A percentile compares a stretch with the other conserved stretches of the same genome.
Conservation (phyloP, 495 filamentous ascomycete genomes). For the Aspergillus ellipticus region DNA sequence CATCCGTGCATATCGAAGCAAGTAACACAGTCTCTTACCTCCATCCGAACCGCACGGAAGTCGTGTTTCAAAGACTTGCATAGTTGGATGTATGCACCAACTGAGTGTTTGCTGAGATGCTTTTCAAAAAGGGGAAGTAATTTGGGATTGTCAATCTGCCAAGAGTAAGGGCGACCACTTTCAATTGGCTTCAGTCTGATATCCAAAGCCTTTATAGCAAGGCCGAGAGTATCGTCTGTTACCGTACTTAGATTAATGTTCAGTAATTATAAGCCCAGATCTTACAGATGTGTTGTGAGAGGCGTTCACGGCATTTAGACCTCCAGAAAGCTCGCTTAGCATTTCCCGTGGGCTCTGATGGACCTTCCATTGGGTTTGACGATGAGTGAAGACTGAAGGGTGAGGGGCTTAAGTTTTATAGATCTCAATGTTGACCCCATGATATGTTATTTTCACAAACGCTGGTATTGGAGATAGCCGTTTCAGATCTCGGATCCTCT, state of each 20-base stretch:
- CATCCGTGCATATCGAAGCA: too few species aligned
- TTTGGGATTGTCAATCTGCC: conserved; percentile 6
- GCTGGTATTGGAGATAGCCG: too few species aligned
- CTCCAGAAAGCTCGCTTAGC: neutral
- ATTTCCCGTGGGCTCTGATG: too few species aligned
- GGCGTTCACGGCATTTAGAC: neutral
- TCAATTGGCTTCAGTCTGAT: conserved; percentile 19
- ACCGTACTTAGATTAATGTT: neutral
- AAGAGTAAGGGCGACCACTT: conserved; percentile 9
- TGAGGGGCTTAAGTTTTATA: too few species aligned
- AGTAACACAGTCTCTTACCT: too few species aligned
- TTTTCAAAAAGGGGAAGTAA: conserved; percentile 16
- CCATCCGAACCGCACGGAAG: too few species aligned
- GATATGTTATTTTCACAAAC: too few species aligned
- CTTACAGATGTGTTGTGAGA: neutral
- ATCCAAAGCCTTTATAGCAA: conserved; percentile 19
- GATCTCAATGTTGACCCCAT: too few species aligned
- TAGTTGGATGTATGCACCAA: conserved; percentile 22
- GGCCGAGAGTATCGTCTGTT: conserved; percentile 19
- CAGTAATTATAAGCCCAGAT: neutral
- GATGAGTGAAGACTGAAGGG: too few species aligned
- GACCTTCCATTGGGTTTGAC: too few species aligned
- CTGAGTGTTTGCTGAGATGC: conserved; percentile 20
- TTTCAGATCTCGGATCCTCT: too few species aligned
- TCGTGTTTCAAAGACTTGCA: neutral